Percentiles rank a stretch among this genome's conserved stretches.
phyloP scores from a whole-genome alignment of 768 basidiomycete genomes.

The Mycena chlorophos region DNA sequence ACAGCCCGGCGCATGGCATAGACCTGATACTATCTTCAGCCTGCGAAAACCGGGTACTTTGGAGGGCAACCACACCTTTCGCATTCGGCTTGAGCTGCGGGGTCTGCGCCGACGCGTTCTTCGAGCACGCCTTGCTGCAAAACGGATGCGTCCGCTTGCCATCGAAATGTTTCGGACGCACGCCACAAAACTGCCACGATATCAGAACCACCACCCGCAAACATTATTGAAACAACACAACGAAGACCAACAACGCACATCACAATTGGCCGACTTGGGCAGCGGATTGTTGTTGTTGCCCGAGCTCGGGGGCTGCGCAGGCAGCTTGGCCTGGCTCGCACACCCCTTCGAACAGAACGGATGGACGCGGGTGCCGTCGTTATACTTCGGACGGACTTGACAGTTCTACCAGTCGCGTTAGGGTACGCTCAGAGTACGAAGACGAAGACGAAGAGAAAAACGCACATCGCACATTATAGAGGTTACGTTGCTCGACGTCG shows the following conservation, averaged over 20 bases:
- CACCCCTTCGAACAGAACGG: slow-evolving; percentile 62
- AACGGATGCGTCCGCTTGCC: slow-evolving; percentile 59
- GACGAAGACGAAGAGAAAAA: slow-evolving; percentile 6
- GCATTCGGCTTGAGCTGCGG: slow-evolving; percentile 18
- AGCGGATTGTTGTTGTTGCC: slow-evolving; percentile 27
- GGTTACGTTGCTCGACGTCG: slow-evolving; percentile 27
- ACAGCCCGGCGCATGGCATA: slow-evolving; percentile 55
- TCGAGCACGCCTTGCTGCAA: slow-evolving; percentile 64
- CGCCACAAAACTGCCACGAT: slow-evolving; percentile 51
- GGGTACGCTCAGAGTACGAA: too few relatives aligned
- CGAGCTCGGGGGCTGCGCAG: slow-evolving; percentile 11
- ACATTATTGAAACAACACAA: background rate
- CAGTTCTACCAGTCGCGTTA: slow-evolving; percentile 44
- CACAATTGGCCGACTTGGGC: slow-evolving; percentile 45
- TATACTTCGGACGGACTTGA: slow-evolving; percentile 54
- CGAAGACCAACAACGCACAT: slow-evolving; percentile 38
- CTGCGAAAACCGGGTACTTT: background rate
- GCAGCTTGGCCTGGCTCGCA: slow-evolving; percentile 45
- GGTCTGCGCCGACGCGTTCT: slow-evolving; percentile 36
- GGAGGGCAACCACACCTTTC: slow-evolving; percentile 21
- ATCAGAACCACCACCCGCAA: slow-evolving; percentile 11
- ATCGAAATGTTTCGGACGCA: slow-evolving; percentile 60
- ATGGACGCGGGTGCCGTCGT: slow-evolving; percentile 56
- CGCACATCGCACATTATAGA: slow-evolving; percentile 54
- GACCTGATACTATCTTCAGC: slow-evolving; percentile 29